phyloP scores from a whole-genome alignment of 2,329 filamentous ascomycete genomes.

The Pseudocercospora vitis region DNA sequence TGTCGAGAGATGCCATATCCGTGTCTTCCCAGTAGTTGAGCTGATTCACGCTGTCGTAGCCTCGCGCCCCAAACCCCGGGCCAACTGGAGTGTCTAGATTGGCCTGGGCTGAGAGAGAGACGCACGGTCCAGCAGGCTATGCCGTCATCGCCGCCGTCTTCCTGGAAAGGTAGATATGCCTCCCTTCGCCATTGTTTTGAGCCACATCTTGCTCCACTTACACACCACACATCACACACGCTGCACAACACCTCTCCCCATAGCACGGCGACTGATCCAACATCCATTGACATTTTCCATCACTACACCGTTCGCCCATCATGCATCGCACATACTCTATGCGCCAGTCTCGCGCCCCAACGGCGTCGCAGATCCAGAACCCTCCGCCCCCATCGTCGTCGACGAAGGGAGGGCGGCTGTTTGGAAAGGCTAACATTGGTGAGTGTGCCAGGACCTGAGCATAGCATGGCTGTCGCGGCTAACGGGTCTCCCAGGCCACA shows the following conservation, averaged over 20 bases:
- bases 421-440: conserved; percentile 85
- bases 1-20: too few species aligned
- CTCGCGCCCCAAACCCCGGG: too few species aligned
- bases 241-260: background rate
- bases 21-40: too few species aligned
- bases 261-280: background rate
- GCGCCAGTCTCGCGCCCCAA: conserved; percentile 95
- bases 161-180: background rate
- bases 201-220: conserved; percentile 3
- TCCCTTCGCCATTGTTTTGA: conserved; percentile 7
- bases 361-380: conserved; percentile 86
- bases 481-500: conserved; percentile 57
- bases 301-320: conserved; percentile 27
- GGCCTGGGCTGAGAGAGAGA: too few species aligned
- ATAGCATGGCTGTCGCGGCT: too few species aligned
- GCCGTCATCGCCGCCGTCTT: conserved; percentile 7
- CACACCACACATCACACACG: background rate
- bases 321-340: conserved; percentile 99
- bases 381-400: conserved; percentile 87
- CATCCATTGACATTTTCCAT: background rate
- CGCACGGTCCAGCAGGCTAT: background rate
- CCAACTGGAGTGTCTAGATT: too few species aligned
- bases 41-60: too few species aligned
- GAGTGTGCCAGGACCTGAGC: background rate
- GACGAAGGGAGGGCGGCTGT: conserved; percentile 87